Evolutionary conservation across 2,329 filamentous ascomycete species (phyloP).

Genomic region (Achaetomium macrosporum): DNA sequence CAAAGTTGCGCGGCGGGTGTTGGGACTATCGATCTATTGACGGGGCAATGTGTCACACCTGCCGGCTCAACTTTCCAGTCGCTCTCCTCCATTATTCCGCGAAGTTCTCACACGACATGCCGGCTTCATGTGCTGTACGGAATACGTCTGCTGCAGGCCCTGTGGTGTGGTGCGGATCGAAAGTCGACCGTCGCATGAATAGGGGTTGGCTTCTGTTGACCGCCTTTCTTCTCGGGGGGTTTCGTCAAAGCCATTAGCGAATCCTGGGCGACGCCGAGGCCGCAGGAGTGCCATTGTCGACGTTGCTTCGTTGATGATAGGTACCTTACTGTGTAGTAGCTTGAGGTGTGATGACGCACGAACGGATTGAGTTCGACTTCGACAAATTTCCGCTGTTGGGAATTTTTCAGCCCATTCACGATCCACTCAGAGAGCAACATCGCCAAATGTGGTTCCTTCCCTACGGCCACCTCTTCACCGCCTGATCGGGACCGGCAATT

Average conservation of each 20-base stretch:
- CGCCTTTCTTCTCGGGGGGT: constrained; percentile 15
- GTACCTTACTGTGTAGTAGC: background rate
- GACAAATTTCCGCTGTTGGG: constrained; percentile 6
- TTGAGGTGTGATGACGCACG: constrained; percentile 3
- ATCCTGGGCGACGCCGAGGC: background rate
- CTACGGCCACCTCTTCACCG: constrained; percentile 11
- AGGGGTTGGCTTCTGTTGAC: constrained; percentile 12
- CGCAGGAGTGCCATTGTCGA: constrained; percentile 2
- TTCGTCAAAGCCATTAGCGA: background rate
- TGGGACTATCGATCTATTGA: background rate
- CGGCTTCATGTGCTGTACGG: constrained; percentile 8
- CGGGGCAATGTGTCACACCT: constrained; percentile 2
- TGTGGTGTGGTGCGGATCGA: constrained; percentile 5
- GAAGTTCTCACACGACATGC: constrained; percentile 11
- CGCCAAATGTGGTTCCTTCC: constrained; percentile 4
- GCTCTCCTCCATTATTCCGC: constrained; percentile 7
- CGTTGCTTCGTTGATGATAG: constrained; percentile 2
- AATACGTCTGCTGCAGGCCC: constrained; percentile 14
- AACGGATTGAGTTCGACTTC: constrained; percentile 15
- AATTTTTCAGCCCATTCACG: constrained; percentile 13
- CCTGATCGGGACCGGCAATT: background rate
- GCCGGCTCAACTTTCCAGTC: background rate
- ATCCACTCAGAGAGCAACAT: constrained; percentile 16
- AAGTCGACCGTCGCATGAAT: background rate
- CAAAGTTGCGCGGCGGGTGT: background rate